A percentile compares a stretch with the other conserved stretches of the same genome.
These are phyloP conservation scores for Yamadazyma friedrichii DNA, from an alignment of 1,139 yeast species.

Conservation along the genomic window DNA sequence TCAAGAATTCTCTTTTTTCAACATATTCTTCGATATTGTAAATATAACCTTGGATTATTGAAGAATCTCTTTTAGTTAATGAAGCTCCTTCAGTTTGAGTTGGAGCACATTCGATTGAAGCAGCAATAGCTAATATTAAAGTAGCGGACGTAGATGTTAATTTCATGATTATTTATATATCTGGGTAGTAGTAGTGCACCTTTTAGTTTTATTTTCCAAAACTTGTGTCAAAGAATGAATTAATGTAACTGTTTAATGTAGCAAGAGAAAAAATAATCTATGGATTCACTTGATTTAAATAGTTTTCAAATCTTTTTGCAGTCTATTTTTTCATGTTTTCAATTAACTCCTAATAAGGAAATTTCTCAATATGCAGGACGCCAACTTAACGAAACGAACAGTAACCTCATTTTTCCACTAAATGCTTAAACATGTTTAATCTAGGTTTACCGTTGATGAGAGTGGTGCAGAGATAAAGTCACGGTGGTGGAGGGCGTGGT, in stretches of 20 bases:
- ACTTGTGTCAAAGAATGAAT: conserved; percentile 5
- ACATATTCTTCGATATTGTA: conserved; percentile 27
- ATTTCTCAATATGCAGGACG: conserved; percentile 1
- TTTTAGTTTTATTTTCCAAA: too few relatives aligned
- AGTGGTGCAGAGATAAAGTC: neutral
- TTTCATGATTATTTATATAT: conserved; percentile 7
- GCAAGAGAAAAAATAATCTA: too few relatives aligned
- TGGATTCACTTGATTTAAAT: neutral
- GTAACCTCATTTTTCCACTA: neutral
- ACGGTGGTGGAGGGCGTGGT: neutral
- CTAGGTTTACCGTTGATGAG: neutral
- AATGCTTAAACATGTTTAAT: neutral
- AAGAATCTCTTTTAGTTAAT: conserved; percentile 33
- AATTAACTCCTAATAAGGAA: conserved; percentile 5
- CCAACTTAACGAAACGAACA: neutral
- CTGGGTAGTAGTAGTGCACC: too few relatives aligned
- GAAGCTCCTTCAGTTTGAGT: conserved; percentile 16
- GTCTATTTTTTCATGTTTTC: conserved; percentile 2
- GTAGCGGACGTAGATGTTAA: conserved; percentile 18
- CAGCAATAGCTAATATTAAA: conserved; percentile 31
- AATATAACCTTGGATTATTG: conserved; percentile 27
- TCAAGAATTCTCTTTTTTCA: conserved; percentile 29
- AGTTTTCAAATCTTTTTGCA: conserved; percentile 4
- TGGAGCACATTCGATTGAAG: conserved; percentile 38
- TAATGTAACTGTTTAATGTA: neutral